A percentile compares a stretch with the other conserved stretches of the same genome.
phyloP scores from a whole-genome alignment of 768 basidiomycete species.

The Kwoniella sp. region DNA sequence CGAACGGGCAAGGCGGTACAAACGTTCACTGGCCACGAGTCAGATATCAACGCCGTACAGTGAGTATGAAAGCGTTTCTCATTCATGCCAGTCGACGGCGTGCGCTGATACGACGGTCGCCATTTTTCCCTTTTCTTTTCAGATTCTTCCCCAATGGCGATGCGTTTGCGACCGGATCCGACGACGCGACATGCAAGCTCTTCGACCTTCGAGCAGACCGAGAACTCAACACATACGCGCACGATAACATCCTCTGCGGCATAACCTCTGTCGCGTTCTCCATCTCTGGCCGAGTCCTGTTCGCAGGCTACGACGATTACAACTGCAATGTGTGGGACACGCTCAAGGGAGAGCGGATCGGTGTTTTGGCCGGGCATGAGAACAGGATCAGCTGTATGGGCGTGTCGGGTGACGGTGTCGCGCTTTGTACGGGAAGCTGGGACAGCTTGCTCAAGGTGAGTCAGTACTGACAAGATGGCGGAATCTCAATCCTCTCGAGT shows the following conservation, averaged over 20 bases:
- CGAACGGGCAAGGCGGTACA: slow-evolving; percentile 95
- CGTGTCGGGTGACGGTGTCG: slow-evolving; percentile 95
- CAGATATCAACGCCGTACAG: slow-evolving; percentile 99
- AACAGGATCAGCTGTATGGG: slow-evolving; percentile 96
- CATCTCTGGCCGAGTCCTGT: slow-evolving; percentile 92
- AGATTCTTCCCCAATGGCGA: slow-evolving; percentile 99
- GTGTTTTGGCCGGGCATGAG: slow-evolving; percentile 95
- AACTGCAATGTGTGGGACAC: slow-evolving; percentile 99
- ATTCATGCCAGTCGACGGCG: not conserved
- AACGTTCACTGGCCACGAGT: slow-evolving; percentile 97
- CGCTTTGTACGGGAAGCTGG: slow-evolving; percentile 97
- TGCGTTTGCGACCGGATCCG: slow-evolving; percentile 97
- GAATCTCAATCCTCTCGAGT: too few relatives aligned
- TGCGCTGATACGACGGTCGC: too few relatives aligned
- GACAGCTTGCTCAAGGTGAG: slow-evolving; percentile 92
- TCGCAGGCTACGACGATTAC: slow-evolving; percentile 99
- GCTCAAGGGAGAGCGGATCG: slow-evolving; percentile 95
- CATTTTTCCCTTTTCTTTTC: not conserved
- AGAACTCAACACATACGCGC: slow-evolving; percentile 93
- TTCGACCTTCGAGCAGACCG: slow-evolving; percentile 98
- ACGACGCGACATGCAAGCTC: slow-evolving; percentile 96
- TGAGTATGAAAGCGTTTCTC: slow-evolving; percentile 58
- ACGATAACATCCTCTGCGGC: slow-evolving; percentile 98
- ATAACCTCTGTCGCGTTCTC: slow-evolving; percentile 99
- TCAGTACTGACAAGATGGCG: too few relatives aligned